Percentiles rank a stretch among this genome's conserved stretches.
Evolutionary conservation across 768 basidiomycete genomes (phyloP).

Genomic region (Gelatoporia subvermispora): DNA sequence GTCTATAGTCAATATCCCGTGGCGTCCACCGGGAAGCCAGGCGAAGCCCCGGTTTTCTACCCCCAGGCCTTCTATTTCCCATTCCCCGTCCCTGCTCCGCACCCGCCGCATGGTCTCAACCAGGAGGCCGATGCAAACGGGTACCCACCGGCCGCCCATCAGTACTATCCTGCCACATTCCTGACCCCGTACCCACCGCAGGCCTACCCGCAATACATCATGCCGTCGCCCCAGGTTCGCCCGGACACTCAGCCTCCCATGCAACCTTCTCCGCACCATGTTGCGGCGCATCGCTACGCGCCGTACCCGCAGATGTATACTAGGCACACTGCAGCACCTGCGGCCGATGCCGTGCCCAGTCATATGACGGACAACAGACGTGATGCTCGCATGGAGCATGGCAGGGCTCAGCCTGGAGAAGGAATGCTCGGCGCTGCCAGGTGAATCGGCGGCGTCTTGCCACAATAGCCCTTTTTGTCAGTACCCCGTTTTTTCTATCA

Average conservation of each 20-base stretch:
- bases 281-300: constrained; percentile 27
- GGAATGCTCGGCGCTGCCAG: background rate
- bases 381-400: constrained; percentile 9
- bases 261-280: background rate
- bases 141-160: constrained; percentile 31
- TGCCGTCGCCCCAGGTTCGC: constrained; percentile 25
- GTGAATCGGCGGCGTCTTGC: too few relatives aligned
- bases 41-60: constrained; percentile 46
- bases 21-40: constrained; percentile 42
- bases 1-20: constrained; percentile 52
- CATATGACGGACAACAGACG: constrained; percentile 3
- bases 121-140: constrained; percentile 39
- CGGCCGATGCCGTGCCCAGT: constrained; percentile 8
- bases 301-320: constrained; percentile 34
- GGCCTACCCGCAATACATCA: constrained; percentile 46
- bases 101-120: constrained; percentile 28
- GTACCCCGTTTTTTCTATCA: too few relatives aligned
- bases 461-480: too few relatives aligned
- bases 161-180: constrained; percentile 45
- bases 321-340: constrained; percentile 34
- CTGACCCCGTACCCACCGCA: constrained; percentile 42
- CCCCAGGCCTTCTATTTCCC: constrained; percentile 43
- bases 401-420: background rate
- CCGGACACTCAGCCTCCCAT: constrained; percentile 12
- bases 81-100: constrained; percentile 35